Conservation (phyloP, 129 eudicot genomes). For the Centaurea solstitialis region DNA sequence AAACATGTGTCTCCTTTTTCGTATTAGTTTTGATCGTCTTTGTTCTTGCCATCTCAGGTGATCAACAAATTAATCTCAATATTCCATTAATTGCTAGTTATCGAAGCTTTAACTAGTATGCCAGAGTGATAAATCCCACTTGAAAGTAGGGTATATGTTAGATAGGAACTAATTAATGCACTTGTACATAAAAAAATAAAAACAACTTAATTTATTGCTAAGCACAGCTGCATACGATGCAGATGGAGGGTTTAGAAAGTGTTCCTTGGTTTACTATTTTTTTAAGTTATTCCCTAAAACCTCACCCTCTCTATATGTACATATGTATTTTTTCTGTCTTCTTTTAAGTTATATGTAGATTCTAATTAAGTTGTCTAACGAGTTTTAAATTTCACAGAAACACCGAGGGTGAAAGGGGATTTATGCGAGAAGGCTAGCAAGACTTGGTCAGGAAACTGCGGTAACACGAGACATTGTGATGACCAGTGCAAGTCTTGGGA, state of each 20-base stretch:
- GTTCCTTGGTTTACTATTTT: no score
- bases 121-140: neutral
- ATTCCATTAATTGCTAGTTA: neutral
- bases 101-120: neutral
- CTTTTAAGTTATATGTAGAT: neutral
- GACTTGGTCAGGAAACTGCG: conserved; percentile 50
- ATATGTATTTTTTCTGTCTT: neutral
- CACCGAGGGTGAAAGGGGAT: conserved; percentile 15
- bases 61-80: neutral
- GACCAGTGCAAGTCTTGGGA: conserved; percentile 42
- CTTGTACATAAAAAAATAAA: no score
- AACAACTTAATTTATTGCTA: neutral
- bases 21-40: conserved; percentile 5
- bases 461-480: conserved; percentile 28
- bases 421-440: conserved; percentile 42
- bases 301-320: no score
- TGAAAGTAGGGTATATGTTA: neutral
- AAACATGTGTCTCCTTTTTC: conserved; percentile 9
- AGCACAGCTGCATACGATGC: no score
- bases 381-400: conserved; percentile 11
- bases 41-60: conserved; percentile 25
- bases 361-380: neutral
- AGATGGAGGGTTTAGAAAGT: no score
- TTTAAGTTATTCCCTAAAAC: no score
- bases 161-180: no score